Evolutionary conservation across 2,329 filamentous ascomycete genomes (phyloP).

Genomic region (Exophiala xenobiotica): DNA sequence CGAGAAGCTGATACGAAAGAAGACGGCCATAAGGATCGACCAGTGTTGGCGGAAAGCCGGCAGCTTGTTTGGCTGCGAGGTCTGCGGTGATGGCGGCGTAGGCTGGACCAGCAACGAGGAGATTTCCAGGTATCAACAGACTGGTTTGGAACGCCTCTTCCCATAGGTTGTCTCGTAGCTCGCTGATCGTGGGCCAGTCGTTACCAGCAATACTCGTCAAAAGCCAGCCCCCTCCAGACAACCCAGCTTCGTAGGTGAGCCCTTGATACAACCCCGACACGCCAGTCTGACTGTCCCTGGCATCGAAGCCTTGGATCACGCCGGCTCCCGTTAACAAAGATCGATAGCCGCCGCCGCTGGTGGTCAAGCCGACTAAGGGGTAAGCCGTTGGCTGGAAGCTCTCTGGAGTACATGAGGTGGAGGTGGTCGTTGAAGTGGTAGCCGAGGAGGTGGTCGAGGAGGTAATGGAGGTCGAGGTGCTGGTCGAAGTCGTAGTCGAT

Average conservation of each 20-base stretch:
- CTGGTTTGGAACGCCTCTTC: conserved; percentile 39
- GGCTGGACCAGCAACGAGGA: conserved; percentile 25
- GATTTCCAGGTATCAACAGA: conserved; percentile 38
- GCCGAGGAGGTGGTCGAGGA: background rate
- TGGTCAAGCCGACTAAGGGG: conserved; percentile 44
- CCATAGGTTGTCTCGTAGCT: conserved; percentile 43
- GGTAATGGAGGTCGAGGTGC: too few relatives aligned
- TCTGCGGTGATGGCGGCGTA: conserved; percentile 37
- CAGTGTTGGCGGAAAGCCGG: conserved; percentile 43
- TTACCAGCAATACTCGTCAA: conserved; percentile 47
- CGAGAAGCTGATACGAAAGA: conserved; percentile 42
- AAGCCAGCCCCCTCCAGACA: conserved; percentile 51
- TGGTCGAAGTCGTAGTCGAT: too few relatives aligned
- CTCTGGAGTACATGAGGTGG: background rate
- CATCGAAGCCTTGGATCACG: conserved; percentile 47
- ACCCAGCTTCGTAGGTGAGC: conserved; percentile 47
- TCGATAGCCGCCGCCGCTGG: conserved; percentile 46
- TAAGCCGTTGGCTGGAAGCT: conserved; percentile 19
- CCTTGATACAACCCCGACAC: conserved; percentile 47
- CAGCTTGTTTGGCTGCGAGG: conserved; percentile 38
- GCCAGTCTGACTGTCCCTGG: conserved; percentile 40
- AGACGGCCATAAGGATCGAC: conserved; percentile 44
- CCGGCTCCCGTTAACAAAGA: conserved; percentile 41
- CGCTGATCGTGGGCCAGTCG: conserved; percentile 47
- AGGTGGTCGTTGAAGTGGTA: background rate